Evolutionary conservation across 306 rosid genomes (phyloP).

Genomic region (Vigna trinervia): DNA sequence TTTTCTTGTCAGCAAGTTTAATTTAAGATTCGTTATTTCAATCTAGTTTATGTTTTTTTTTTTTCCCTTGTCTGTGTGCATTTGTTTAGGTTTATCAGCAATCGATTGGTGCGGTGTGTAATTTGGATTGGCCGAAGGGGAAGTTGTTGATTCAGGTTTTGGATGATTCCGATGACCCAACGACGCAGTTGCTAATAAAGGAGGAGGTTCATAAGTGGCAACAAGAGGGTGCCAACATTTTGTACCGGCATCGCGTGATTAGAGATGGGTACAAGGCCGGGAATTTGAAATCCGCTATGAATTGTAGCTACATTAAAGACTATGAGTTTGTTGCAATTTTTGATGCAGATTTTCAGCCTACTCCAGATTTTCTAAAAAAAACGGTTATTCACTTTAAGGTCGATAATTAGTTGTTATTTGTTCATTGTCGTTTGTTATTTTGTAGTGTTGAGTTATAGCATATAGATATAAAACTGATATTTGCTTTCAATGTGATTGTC

Average conservation of each 20-base stretch:
- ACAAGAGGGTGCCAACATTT: slow-evolving; percentile 76
- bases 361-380: slow-evolving; percentile 78
- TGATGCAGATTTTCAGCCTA: slow-evolving; percentile 96
- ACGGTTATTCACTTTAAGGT: slow-evolving; percentile 97
- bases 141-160: slow-evolving; percentile 82
- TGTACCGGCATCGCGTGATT: slow-evolving; percentile 85
- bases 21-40: slow-evolving; percentile 5
- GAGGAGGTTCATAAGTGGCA: slow-evolving; percentile 94
- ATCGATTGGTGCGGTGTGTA: slow-evolving; percentile 89
- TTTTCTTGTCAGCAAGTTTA: background rate
- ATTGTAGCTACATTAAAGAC: slow-evolving; percentile 85
- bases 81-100: slow-evolving; percentile 86
- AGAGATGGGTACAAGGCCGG: slow-evolving; percentile 98
- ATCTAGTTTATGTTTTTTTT: slow-evolving; percentile 6
- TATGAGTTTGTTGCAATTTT: slow-evolving; percentile 94
- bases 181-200: slow-evolving; percentile 67
- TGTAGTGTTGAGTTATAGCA: background rate
- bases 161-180: slow-evolving; percentile 95
- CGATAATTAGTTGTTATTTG: background rate
- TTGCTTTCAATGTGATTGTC: slow-evolving; percentile 30
- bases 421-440: background rate
- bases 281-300: slow-evolving; percentile 96
- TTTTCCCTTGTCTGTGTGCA: background rate
- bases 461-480: background rate
- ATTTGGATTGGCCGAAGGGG: slow-evolving; percentile 90